Evolutionary conservation across 2,329 filamentous ascomycete genomes (phyloP), one percentile per base, ranked within the genome.

Genomic region (Bipolaris gigantea): DNA sequence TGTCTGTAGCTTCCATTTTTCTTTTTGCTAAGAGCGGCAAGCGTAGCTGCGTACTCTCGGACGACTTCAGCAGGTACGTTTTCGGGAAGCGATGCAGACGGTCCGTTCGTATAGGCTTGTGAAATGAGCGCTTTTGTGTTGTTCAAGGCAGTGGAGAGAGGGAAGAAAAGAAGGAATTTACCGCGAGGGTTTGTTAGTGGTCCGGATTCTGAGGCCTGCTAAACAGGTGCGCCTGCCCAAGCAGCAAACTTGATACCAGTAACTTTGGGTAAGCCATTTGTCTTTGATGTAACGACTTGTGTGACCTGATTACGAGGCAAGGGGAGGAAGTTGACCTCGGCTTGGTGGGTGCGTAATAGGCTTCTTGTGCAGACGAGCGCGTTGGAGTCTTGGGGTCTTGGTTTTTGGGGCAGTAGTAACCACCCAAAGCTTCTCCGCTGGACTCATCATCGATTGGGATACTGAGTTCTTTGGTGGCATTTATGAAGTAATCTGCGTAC

Each of bases 161-260:
- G 62, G 6, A 66, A 57, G 43, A 66, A 65, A 32, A 64, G 58
- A 13, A 66, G 52, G 35, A 65, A 66, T 25, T 66, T 62, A 18
- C 13, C 64, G 3, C 59, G 60, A 2, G 64, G 61, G 1, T 55
- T 56, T 2, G 59, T 58, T 7, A 60, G 40, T 7, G 64, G 62
- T 4, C 64, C 64, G 2, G 40, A 50, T 23, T 38, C 49, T 5
- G 58, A 19, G 5, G 47, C 51, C 3, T 50, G 55, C 27, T 59
- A 51, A 10, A 47, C 36, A 32, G 45, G 39, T 6, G 54, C 58
- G 21, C 48, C 32, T 30, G 48, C 48, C 2, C 63, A 65, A 36
- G 52, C 21, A 19, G 64, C 62, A 45, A 65, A 65, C 44, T 67
- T 57, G 19, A 67, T 49, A 23, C 61, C 63, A 8, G 54, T 60